Conservation (phyloP, 768 basidiomycete species). For the Leccinum longicurvipes region DNA sequence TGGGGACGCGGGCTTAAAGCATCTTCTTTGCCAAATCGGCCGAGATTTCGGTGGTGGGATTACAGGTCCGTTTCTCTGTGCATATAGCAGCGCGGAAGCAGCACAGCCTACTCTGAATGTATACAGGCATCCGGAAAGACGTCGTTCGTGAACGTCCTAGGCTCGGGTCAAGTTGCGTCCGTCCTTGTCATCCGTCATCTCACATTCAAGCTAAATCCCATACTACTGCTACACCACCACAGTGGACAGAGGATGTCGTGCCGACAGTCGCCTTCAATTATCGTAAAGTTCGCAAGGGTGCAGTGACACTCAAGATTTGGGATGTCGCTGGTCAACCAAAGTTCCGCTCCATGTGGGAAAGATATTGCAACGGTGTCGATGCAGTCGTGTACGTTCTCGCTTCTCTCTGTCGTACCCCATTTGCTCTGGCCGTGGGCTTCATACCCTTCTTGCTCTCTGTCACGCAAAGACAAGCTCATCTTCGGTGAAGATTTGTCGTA, state of each 20-base stretch:
- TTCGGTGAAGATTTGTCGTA: slow-evolving; percentile 72
- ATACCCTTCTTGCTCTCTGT: background rate
- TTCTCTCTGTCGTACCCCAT: background rate
- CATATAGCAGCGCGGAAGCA: background rate
- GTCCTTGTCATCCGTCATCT: background rate
- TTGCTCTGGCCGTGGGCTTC: too few species aligned
- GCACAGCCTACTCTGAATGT: background rate
- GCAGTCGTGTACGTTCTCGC: slow-evolving; percentile 72
- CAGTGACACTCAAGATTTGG: slow-evolving; percentile 91
- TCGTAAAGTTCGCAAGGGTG: slow-evolving; percentile 83
- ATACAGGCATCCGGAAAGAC: slow-evolving; percentile 89
- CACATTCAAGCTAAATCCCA: background rate
- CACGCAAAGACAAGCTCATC: slow-evolving; percentile 15
- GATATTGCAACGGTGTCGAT: slow-evolving; percentile 90
- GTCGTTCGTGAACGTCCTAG: slow-evolving; percentile 89
- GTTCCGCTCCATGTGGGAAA: slow-evolving; percentile 94
- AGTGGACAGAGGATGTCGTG: slow-evolving; percentile 97
- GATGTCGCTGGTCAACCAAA: slow-evolving; percentile 94
- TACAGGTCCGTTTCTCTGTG: slow-evolving; percentile 58
- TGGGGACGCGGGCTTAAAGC: slow-evolving; percentile 32
- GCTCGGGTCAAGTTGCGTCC: slow-evolving; percentile 62
- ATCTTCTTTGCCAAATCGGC: slow-evolving; percentile 86
- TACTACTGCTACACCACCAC: slow-evolving; percentile 8
- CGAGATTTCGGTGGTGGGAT: slow-evolving; percentile 87
- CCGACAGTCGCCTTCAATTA: slow-evolving; percentile 95